Evolutionary conservation across 768 basidiomycete genomes (phyloP), one percentile per base, ranked within the genome.

Genomic region (Naganishia antarctica): DNA sequence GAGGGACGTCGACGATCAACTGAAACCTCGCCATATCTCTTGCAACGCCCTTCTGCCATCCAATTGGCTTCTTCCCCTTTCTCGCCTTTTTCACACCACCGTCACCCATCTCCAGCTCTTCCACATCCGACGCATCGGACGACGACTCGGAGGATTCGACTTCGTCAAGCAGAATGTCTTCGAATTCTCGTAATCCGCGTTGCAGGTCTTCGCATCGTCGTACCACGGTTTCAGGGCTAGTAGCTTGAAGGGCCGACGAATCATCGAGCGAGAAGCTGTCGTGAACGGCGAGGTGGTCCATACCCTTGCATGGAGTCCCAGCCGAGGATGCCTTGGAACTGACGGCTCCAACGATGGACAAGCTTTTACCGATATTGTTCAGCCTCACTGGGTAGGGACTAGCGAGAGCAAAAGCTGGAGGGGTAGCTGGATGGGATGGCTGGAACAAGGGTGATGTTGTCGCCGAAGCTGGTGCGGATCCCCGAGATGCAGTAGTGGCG

Each of bases 1-100:
- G 70, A 4, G 75, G 75, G 32, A 73, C 68, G 65, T 76, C 75
- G 8, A 76, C 75, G 23, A 76, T 71, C 61, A 76, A 67, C 57
- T 76, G 74, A 40, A 70, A 73, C 44, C 70, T 64, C 44, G 72
- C 69, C n/a, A 34, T 68, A 64, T 76, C 75, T 65, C 70, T 51
- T 21, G 65, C 65, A 21, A 66, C 60, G 5, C 65, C 65, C 31
- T 57, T 61, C 29, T 41, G 43, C 65, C 65, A 66, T 32, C 49
- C 49, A 41, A 34, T 50, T 28, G 44, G 28, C 5, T n/a, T 59
- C 23, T 51, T 61, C 4, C 16, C 41, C 29, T 51, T 60, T 31
- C 43, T 23, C 26, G 45, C 32, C 63, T 41, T 58, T 29, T 44
- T 47, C 11, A 26, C 45, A 28, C 25, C 43, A 13, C 15, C 44